These are phyloP conservation scores for Myxozyma udenii DNA, from an alignment of 805 yeast species.

Conservation along the genomic window DNA sequence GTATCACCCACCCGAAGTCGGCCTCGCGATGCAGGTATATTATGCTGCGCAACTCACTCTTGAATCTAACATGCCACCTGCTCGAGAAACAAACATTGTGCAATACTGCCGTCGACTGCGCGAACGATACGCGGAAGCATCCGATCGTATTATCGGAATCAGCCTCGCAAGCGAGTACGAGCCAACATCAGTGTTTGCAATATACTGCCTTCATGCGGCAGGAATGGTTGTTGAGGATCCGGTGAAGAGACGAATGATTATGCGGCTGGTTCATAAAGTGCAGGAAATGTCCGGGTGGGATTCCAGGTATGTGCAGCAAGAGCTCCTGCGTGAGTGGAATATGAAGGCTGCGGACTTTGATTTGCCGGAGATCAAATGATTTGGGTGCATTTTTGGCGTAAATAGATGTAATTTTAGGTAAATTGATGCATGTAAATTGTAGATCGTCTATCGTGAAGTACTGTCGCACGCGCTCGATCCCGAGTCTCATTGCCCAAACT, in stretches of 20 bases:
- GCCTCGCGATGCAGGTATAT: slow-evolving; percentile 15
- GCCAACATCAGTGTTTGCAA: slow-evolving; percentile 14
- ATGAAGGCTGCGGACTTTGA: too few species aligned
- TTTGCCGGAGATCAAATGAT: too few species aligned
- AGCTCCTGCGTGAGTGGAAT: slow-evolving; percentile 14
- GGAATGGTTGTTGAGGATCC: slow-evolving; percentile 18
- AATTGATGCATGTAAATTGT: too few species aligned
- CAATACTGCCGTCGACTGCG: slow-evolving; percentile 12
- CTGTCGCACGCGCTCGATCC: too few species aligned
- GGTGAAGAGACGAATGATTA: slow-evolving; percentile 8
- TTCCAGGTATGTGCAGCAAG: slow-evolving; percentile 14
- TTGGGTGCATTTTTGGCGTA: too few species aligned
- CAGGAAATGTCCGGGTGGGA: slow-evolving; percentile 23
- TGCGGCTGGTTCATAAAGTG: slow-evolving; percentile 9
- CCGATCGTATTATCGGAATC: slow-evolving; percentile 21
- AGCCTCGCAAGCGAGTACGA: slow-evolving; percentile 17
- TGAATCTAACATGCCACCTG: slow-evolving; percentile 7
- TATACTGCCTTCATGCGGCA: slow-evolving; percentile 24
- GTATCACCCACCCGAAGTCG: slow-evolving; percentile 25
- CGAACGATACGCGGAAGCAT: slow-evolving; percentile 6
- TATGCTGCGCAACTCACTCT: slow-evolving; percentile 13
- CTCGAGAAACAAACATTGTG: slow-evolving; percentile 9
- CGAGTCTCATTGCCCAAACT: too few species aligned
- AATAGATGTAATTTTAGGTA: too few species aligned
- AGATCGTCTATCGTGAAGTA: too few species aligned